Evolutionary conservation across 805 yeast species (phyloP), one percentile per base, ranked within the genome.

Genomic region (Sugiyamaella boreocaroliniensis): DNA sequence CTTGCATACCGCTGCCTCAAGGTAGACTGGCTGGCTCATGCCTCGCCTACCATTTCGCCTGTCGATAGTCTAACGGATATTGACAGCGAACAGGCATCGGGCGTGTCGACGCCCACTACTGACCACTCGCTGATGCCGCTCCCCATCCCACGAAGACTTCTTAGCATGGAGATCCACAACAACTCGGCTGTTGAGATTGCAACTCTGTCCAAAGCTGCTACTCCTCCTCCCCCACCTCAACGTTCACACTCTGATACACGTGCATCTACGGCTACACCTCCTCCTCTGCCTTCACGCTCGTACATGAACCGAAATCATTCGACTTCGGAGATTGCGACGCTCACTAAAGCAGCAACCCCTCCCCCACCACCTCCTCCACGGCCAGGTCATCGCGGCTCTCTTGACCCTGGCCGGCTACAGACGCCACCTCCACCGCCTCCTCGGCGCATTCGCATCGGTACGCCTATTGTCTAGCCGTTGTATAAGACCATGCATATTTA

Each of bases 1-100:
- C 53, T 64, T n/a, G 65, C 68, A 9, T 42, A 47, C 0, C 43
- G 67, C 19, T 64, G 68, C 48, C 48, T 64, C 19, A 45, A 47
- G 6, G 64, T 63, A 1, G 55, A 52, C 11, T 61, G 64, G 64
- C 52, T 61, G 14, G 57, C 54, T 19, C 55, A 57, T 47, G 10
- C 55, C 18, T 29, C 53, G 1, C 54, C 60, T 1, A 45, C 15
- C n/a, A 37, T 53, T 5, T 46, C 42, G 15, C 48, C 53, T 29
- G 46, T 34, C n/a, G 47, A 22, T 18, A 40, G 43, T 34, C 20
- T 43, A 19, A 41, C 29, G 18, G 53, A 32, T 15, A 16, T 19
- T 32, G 26, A 29, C 20, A 46, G 51, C 26, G 44, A 41, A 8
- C 42, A 40, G 29, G 40, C 46, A 19, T 22, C 16, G 6, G 19